Base-by-base conservation (phyloP, 2,329 filamentous ascomycete species). In the Trichophyton mentagrophytes region DNA sequence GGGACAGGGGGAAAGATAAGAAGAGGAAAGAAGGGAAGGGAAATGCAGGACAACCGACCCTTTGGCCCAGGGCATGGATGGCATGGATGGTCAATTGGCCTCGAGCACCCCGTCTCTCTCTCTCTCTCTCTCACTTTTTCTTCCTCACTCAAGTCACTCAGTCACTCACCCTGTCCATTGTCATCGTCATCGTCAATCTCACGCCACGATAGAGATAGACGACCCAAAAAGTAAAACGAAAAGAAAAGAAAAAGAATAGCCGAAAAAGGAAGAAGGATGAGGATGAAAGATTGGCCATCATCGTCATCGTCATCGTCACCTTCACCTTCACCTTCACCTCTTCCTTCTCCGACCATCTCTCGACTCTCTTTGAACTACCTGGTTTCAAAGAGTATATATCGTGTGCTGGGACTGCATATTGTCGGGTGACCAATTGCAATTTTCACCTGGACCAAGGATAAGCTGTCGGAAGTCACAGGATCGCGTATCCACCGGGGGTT, bases 361-460 rank as follows among this genome's bases (percentile, higher is more conserved):
- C 46, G 17, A 22, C 22, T 13, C 46, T 49, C 17, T 51, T 22
- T 53, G 22, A 44, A 44, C 40, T 44, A 17, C n/a, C n/a, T 33
- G 13, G 13, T 30, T 30, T 13, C 25, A 20, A 11, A n/a, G 5
- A 30, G 9, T 30, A 30, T 51, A 51, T 53, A 53, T 53, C 49
- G 49, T 53, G 49, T 53, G 49, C 49, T 33, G 27, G 49, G 15
- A 25, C 49, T 33, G 49, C 49, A 30, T 38, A 38, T 57, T 57
- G 71, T 74, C 72, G 71, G 71, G 69, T 74, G 72, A 74, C 72
- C 72, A 69, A 64, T 67, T 64, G 67, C 67, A 66, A 68, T 72
- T 73, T 73, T 70, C 67, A 64, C 69, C 63, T 63, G 65, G 68
- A 64, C 68, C 70, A 65, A 67, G 66, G 66, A 67, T 63, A 60